These are phyloP conservation scores for Dactylorhiza incarnata DNA, from an alignment of 106 monocot species.

Conservation along the genomic window DNA sequence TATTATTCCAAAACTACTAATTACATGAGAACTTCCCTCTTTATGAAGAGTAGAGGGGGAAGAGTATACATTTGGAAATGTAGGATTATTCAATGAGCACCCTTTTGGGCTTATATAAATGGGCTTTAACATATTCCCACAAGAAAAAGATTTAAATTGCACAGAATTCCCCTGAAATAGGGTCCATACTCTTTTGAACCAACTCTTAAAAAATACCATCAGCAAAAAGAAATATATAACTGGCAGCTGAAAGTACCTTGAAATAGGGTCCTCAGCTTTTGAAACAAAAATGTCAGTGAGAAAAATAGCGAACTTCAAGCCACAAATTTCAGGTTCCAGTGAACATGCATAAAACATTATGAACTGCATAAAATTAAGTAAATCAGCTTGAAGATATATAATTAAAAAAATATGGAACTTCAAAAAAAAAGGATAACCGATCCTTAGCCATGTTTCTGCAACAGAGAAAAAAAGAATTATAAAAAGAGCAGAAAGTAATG, in stretches of 20 bases:
- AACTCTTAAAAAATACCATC: neutral
- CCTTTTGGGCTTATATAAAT: too few species aligned
- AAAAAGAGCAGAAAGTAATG: neutral
- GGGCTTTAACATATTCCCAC: too few species aligned
- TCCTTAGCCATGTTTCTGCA: neutral
- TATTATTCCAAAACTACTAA: too few species aligned
- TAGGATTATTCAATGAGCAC: too few species aligned
- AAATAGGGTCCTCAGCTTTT: slow-evolving; percentile 38
- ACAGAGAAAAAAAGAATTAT: neutral
- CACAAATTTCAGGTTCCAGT: slow-evolving; percentile 77
- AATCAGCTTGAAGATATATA: neutral
- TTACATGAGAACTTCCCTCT: too few species aligned
- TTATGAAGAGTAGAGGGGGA: too few species aligned
- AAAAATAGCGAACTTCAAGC: slow-evolving; percentile 43
- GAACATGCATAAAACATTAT: slow-evolving; percentile 95
- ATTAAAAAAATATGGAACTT: neutral
- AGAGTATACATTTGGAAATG: too few species aligned
- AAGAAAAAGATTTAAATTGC: neutral
- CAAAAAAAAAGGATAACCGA: neutral
- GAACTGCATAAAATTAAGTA: slow-evolving; percentile 48
- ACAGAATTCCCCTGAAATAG: neutral
- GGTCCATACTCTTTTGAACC: neutral
- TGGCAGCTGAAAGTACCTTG: slow-evolving; percentile 41
- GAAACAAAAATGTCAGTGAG: slow-evolving; percentile 71
- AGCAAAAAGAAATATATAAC: neutral